Base-by-base conservation (phyloP, 1,139 yeast genomes). In the Hansenula lynferdii region DNA sequence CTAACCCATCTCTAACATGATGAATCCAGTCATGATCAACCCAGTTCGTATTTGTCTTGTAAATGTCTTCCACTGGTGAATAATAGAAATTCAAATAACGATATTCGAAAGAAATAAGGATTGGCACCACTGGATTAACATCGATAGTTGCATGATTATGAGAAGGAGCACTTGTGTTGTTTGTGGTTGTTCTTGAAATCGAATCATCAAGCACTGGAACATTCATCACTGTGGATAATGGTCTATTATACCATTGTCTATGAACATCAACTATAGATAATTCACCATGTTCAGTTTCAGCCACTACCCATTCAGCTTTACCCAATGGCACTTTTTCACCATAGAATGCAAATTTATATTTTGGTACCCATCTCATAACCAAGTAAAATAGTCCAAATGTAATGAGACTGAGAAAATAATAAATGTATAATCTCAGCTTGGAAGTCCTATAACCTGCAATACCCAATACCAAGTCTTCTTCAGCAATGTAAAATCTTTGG, bases 251-350 rank as follows among this genome's bases (percentile, higher is more conserved):
- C 65, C 84, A 72, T 33, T 65, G 64, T 49, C 80, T 73, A 2
- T 64, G 54, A 15, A 92, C 77, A 6, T 66, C 60, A 6, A 77
- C 72, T 14, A 83, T 73, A 21, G 75, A 70, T 47, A 92, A 69
- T 51, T 87, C 96, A 23, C 97, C 97, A 70, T 79, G 84, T 57
- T 90, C 97, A 50, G 87, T 94, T 56, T 92, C 98, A 31, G 94
- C 72, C 15, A 89, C 96, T 28, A 92, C 84, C 95, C 97, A 87
- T 52, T 87, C 95, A 25, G 97, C 85, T 43, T 71, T 70, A 1
- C 89, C 96, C 45, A 94, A 67, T 0, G 95, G 80, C 8, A 76
- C 69, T 24, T 70, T 71, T 16, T 64, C 63, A 4, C 96, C 97
- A 64, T 77, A 69, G 44, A 87, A 63, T 37, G 71, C 70, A 35